A percentile compares a stretch with the other conserved stretches of the same genome.
phyloP scores from a whole-genome alignment of 306 rosid species.

The Prunus fruticosa region DNA sequence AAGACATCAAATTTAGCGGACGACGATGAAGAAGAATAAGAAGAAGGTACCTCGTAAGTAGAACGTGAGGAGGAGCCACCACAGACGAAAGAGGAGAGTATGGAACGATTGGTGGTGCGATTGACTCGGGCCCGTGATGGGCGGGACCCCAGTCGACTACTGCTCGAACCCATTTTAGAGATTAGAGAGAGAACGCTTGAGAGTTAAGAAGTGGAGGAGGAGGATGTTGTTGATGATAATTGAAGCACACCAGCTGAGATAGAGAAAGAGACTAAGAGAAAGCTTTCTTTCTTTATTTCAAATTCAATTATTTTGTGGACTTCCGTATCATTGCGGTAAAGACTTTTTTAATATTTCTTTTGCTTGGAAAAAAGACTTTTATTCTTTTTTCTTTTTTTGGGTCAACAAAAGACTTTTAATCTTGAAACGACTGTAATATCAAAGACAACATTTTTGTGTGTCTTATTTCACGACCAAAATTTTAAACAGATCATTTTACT shows the following conservation, averaged over 20 bases:
- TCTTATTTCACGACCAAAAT: neutral
- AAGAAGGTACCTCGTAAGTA: slow-evolving; percentile 44
- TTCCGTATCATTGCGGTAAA: slow-evolving; percentile 24
- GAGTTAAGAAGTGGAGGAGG: neutral
- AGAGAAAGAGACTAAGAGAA: neutral
- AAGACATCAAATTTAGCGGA: neutral
- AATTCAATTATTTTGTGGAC: slow-evolving; percentile 17
- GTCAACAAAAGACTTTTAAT: neutral
- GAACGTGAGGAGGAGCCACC: slow-evolving; percentile 76
- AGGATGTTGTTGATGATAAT: slow-evolving; percentile 17
- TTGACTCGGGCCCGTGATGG: slow-evolving; percentile 51
- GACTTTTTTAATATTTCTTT: neutral
- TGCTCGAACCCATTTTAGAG: slow-evolving; percentile 63
- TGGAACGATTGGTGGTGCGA: slow-evolving; percentile 52
- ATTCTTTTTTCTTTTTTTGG: too few relatives aligned
- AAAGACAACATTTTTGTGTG: neutral
- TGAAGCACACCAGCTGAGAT: slow-evolving; percentile 43
- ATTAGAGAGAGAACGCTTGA: neutral
- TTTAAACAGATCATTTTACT: too few relatives aligned
- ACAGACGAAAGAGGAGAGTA: slow-evolving; percentile 60
- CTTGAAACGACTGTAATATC: neutral
- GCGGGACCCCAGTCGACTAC: slow-evolving; percentile 63
- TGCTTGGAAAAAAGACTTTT: too few relatives aligned
- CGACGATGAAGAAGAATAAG: neutral
- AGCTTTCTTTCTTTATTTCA: slow-evolving; percentile 23